Conservation (phyloP, 2,329 filamentous ascomycete species). For the Arthrobotrys iridis region DNA sequence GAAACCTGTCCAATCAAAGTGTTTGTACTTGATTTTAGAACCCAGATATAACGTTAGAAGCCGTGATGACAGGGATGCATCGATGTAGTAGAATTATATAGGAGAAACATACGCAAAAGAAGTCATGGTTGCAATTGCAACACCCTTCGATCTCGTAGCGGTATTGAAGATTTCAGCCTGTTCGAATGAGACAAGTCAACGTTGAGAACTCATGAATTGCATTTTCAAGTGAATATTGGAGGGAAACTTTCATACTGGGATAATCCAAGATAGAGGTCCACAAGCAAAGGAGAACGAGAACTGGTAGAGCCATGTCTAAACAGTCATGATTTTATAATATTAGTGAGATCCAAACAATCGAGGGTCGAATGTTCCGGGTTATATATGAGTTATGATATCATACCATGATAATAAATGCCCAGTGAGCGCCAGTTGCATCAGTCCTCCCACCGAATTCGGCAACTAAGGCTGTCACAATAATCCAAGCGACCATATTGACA, state of each 20-base stretch:
- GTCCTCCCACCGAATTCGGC: conserved; percentile 70
- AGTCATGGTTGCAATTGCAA: conserved; percentile 77
- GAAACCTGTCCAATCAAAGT: conserved; percentile 78
- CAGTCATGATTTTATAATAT: not conserved
- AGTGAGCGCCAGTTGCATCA: conserved; percentile 67
- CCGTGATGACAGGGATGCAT: not conserved
- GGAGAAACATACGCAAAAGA: conserved; percentile 68
- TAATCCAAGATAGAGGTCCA: conserved; percentile 73
- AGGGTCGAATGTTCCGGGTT: too few species aligned
- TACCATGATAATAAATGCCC: conserved; percentile 76
- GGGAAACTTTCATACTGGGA: conserved; percentile 58
- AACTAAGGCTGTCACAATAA: conserved; percentile 71
- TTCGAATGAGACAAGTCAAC: conserved; percentile 61
- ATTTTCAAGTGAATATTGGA: not conserved
- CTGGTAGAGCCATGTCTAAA: conserved; percentile 78
- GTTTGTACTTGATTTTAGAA: conserved; percentile 44
- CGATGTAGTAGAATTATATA: not conserved
- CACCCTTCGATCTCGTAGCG: conserved; percentile 76
- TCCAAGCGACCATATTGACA: conserved; percentile 76
- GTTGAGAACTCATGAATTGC: conserved; percentile 63
- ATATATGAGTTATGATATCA: conserved; percentile 59
- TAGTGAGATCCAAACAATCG: not conserved
- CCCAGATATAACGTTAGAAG: not conserved
- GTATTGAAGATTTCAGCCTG: conserved; percentile 79
- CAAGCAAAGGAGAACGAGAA: conserved; percentile 78